Evolutionary conservation across 495 filamentous ascomycete genomes (phyloP), one percentile per base, ranked within the genome.

Genomic region (Penicillium waksmanii): DNA sequence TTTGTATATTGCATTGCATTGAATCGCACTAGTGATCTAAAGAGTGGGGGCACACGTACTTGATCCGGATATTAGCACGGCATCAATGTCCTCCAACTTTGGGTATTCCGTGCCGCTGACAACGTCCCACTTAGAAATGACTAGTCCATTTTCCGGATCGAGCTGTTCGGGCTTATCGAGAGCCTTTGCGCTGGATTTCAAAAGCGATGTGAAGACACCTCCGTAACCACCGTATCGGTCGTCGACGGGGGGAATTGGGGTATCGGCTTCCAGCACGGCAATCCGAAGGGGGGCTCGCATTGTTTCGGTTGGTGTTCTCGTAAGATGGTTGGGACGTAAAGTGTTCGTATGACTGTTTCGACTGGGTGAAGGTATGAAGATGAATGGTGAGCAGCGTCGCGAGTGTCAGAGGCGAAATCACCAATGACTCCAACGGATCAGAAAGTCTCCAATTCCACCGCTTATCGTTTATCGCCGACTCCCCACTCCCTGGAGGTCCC

Each of bases 231-330:
- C 82, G 73, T 91, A 93, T 68, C 84, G 87, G 38, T 74, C 76
- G 57, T 82, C 70, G 47, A 83, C 77, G 9, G 73, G 63, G 2
- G 80, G 79, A 15, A 86, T 69, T 2, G 90, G 89, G 6, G 82
- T 88, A 75, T 93, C 92, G 73, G 88, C 87, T 80, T 94, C 91
- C 57, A 97, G 85, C 60, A 96, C 80, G 38, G 92, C 92, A 63
- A 96, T 89, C 55, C 90, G 89, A 62, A 94, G 74, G 21, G 89
- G 89, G 10, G 78, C 65, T 47, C 57, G 68, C 76, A 80, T 80
- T 25, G 52, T 66, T 55, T 8, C 5, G 12, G 27, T 31, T 31
- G 27, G 8, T 31, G 5, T 31, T 0, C 27, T 31, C 8, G 1
- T 31, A 31, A 8, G 27, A 8, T 31, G 27, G 3, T 31, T 9